These are phyloP conservation scores for Mucor irregularis DNA, from an alignment of 371 early-diverging fungal genomes.

Conservation along the genomic window DNA sequence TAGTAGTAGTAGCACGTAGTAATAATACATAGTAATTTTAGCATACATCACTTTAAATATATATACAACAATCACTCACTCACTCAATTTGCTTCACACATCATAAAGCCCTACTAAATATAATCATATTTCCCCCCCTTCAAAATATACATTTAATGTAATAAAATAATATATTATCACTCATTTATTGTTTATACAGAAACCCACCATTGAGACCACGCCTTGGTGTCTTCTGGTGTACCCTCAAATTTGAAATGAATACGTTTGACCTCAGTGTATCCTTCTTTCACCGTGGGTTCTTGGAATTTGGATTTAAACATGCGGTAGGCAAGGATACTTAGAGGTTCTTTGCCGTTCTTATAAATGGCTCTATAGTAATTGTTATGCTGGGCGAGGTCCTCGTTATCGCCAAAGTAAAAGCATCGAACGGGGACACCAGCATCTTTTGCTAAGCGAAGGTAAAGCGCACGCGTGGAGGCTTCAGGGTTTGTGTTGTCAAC, in stretches of 20 bases:
- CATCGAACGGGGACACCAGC: slow-evolving; percentile 63
- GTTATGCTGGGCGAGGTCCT: slow-evolving; percentile 76
- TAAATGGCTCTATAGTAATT: slow-evolving; percentile 63
- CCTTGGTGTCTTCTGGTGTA: slow-evolving; percentile 26
- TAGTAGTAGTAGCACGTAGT: too few relatives aligned
- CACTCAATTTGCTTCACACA: too few relatives aligned
- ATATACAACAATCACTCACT: too few relatives aligned
- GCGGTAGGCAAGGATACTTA: slow-evolving; percentile 61
- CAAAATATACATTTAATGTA: too few relatives aligned
- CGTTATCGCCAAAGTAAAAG: slow-evolving; percentile 64
- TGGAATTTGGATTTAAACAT: slow-evolving; percentile 52
- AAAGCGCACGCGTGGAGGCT: slow-evolving; percentile 57
- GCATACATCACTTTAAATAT: too few relatives aligned
- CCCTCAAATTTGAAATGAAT: slow-evolving; percentile 69
- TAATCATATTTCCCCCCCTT: too few relatives aligned
- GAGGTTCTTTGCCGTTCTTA: slow-evolving; percentile 22
- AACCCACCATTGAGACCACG: slow-evolving; percentile 53
- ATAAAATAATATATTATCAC: slow-evolving; percentile 1
- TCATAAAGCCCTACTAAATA: too few relatives aligned
- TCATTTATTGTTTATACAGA: too few relatives aligned
- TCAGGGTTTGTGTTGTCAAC: slow-evolving; percentile 88
- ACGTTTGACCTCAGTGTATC: slow-evolving; percentile 61
- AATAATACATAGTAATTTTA: too few relatives aligned
- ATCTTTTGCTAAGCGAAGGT: slow-evolving; percentile 64
- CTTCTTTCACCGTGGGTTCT: slow-evolving; percentile 59